phyloP scores from a whole-genome alignment of 768 basidiomycete genomes.

The Naganishia onofrii region DNA sequence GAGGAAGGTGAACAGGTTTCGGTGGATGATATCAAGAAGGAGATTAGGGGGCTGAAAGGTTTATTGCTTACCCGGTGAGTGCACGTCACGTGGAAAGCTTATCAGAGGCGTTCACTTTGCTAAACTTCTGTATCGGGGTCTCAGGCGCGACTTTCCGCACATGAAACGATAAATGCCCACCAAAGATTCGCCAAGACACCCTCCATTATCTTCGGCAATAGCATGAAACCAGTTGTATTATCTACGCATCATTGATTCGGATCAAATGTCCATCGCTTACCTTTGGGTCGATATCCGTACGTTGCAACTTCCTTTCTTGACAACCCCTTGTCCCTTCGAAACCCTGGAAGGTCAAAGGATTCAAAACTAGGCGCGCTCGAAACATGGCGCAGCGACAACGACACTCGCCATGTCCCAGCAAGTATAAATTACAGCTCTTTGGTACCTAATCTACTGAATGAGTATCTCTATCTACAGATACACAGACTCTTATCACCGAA shows the following conservation, averaged over 20 bases:
- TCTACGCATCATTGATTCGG: not conserved
- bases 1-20: conserved; percentile 41
- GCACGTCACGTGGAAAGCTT: not conserved
- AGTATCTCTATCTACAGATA: not conserved
- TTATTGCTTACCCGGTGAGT: conserved; percentile 45
- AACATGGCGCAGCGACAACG: not conserved
- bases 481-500: not conserved
- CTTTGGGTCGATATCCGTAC: not conserved
- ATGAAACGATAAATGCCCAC: conserved; percentile 7
- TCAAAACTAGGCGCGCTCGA: not conserved
- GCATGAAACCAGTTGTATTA: conserved; percentile 16
- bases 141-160: conserved; percentile 20
- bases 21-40: conserved; percentile 37
- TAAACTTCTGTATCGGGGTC: not conserved
- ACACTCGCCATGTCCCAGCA: not conserved
- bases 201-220: not conserved
- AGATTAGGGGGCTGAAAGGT: conserved; percentile 50
- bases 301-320: not conserved
- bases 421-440: not conserved
- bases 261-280: not conserved
- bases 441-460: not conserved
- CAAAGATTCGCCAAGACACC: not conserved
- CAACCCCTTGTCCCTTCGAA: not conserved
- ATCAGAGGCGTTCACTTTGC: not conserved
- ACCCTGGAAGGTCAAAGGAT: not conserved